Percentiles rank a stretch among this genome's conserved stretches.
These are phyloP conservation scores for Cucumis cinereus DNA, from an alignment of 306 rosid genomes.

Conservation along the genomic window DNA sequence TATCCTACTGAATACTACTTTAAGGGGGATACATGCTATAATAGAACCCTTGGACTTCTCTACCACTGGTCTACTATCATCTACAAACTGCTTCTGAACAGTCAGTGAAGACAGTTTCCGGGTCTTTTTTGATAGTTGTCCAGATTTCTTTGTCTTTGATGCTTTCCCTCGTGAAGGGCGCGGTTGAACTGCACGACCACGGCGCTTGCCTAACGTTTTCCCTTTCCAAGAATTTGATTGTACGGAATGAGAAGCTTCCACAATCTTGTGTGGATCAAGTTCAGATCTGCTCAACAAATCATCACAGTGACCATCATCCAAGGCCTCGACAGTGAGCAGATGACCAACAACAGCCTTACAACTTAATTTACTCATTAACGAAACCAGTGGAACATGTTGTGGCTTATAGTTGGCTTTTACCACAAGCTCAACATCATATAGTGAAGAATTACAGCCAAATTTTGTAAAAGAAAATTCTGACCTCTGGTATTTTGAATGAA, in stretches of 20 bases:
- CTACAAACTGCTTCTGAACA: slow-evolving; percentile 46
- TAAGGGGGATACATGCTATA: slow-evolving; percentile 77
- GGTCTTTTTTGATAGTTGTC: slow-evolving; percentile 57
- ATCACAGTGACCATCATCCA: slow-evolving; percentile 50
- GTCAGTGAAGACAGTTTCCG: slow-evolving; percentile 76
- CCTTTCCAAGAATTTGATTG: slow-evolving; percentile 20
- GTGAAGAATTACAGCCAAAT: slow-evolving; percentile 28
- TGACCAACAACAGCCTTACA: slow-evolving; percentile 90
- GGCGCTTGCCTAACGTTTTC: slow-evolving; percentile 32
- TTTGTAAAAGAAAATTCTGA: slow-evolving; percentile 41
- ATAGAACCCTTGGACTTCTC: slow-evolving; percentile 58
- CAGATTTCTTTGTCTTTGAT: slow-evolving; percentile 47
- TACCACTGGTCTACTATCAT: slow-evolving; percentile 37
- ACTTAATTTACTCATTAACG: slow-evolving; percentile 75
- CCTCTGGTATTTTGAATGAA: slow-evolving; percentile 56
- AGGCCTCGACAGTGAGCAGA: slow-evolving; percentile 61
- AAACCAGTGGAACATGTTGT: slow-evolving; percentile 84
- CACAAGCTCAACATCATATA: slow-evolving; percentile 59
- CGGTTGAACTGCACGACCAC: neutral
- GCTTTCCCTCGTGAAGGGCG: slow-evolving; percentile 27
- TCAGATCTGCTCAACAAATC: slow-evolving; percentile 22
- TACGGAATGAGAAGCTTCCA: slow-evolving; percentile 10
- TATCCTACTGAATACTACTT: slow-evolving; percentile 77
- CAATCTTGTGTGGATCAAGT: slow-evolving; percentile 24
- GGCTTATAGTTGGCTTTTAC: slow-evolving; percentile 67